A percentile compares a stretch with the other conserved stretches of the same genome.
phyloP scores from a whole-genome alignment of 2,329 filamentous ascomycete genomes.

The Beauveria brongniartii region DNA sequence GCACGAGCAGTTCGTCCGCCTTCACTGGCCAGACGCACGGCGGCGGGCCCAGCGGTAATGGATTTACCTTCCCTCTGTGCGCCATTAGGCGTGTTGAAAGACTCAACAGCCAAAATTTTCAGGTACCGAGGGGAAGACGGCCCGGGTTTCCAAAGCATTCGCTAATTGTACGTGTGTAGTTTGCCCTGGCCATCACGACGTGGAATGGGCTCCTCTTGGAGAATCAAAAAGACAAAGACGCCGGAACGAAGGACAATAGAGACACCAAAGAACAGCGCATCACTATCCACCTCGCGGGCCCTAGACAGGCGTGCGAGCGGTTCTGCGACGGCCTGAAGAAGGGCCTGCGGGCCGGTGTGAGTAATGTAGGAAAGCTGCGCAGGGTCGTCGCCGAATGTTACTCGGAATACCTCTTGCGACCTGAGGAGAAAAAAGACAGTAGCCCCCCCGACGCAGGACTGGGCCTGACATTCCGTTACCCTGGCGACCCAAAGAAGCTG shows the following conservation, averaged over 20 bases:
- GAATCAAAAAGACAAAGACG: conserved; percentile 41
- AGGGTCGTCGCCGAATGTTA: conserved; percentile 78
- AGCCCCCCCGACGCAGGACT: conserved; percentile 76
- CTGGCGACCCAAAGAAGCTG: conserved; percentile 88
- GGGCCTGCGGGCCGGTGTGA: conserved; percentile 77
- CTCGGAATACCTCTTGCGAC: conserved; percentile 70
- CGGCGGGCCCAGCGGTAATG: conserved; percentile 86
- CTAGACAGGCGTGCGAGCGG: conserved; percentile 79
- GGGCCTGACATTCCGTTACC: conserved; percentile 87
- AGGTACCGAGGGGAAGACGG: conserved; percentile 32
- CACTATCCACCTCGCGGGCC: conserved; percentile 84
- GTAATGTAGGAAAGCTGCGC: conserved; percentile 78
- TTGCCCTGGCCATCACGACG: conserved; percentile 87
- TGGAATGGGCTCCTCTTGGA: conserved; percentile 71
- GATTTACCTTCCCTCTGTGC: conserved; percentile 89
- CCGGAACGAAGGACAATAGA: conserved; percentile 32
- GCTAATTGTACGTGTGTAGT: conserved; percentile 36
- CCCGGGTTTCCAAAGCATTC: not conserved
- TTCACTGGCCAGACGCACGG: conserved; percentile 93
- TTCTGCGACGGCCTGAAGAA: conserved; percentile 96
- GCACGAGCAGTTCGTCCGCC: conserved; percentile 66
- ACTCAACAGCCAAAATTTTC: conserved; percentile 83
- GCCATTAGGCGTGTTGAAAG: conserved; percentile 87
- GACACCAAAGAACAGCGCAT: conserved; percentile 66
- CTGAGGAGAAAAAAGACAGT: conserved; percentile 53